phyloP scores from a whole-genome alignment of 2,329 filamentous ascomycete species.

The Bisporella sp. region DNA sequence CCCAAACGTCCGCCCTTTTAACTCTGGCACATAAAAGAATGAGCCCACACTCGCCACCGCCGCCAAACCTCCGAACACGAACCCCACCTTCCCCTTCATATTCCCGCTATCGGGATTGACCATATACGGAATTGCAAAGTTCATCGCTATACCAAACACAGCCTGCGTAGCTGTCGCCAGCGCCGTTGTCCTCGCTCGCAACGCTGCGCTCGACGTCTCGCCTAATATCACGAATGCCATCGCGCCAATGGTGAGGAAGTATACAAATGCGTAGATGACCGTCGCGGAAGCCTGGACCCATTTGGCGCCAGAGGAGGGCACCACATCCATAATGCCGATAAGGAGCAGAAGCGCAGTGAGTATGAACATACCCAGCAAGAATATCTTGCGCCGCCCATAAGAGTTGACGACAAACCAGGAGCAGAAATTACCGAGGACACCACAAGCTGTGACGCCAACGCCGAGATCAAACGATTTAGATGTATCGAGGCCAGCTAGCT shows the following conservation, averaged over 20 bases:
- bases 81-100: constrained; percentile 29
- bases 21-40: constrained; percentile 68
- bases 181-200: constrained; percentile 33
- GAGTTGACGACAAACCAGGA: constrained; percentile 43
- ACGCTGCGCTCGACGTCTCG: constrained; percentile 29
- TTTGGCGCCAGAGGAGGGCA: constrained; percentile 24
- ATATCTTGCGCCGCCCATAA: constrained; percentile 53
- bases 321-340: constrained; percentile 21
- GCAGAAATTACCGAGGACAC: constrained; percentile 31
- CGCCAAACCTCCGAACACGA: constrained; percentile 27
- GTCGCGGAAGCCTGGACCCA: constrained; percentile 31
- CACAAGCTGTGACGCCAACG: constrained; percentile 31
- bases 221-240: constrained; percentile 34
- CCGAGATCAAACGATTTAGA: constrained; percentile 31
- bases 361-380: constrained; percentile 21
- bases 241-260: constrained; percentile 33
- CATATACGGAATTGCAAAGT: constrained; percentile 39
- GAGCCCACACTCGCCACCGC: constrained; percentile 13
- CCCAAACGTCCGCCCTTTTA: constrained; percentile 70
- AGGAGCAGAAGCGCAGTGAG: constrained; percentile 9
- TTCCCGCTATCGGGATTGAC: constrained; percentile 31
- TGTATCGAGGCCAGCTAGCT: constrained; percentile 31
- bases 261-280: constrained; percentile 33
- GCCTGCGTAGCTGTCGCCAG: constrained; percentile 33
- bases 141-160: constrained; percentile 38